Evolutionary conservation across 495 filamentous ascomycete species (phyloP).

Genomic region (Cairneyella variabilis): DNA sequence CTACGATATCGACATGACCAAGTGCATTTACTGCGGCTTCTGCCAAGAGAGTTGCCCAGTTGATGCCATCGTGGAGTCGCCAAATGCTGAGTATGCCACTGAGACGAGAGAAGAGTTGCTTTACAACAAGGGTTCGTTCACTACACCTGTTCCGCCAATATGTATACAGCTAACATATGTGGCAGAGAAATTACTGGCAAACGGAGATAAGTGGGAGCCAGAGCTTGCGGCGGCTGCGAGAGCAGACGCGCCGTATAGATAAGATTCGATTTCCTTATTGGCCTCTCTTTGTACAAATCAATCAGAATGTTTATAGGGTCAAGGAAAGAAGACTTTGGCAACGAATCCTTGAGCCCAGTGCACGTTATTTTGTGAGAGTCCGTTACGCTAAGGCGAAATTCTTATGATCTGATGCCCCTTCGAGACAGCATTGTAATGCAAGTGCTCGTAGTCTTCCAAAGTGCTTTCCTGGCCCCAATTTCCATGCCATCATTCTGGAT

Average conservation of each 20-base stretch:
- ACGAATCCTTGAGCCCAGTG: neutral
- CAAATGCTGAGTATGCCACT: slow-evolving; percentile 96
- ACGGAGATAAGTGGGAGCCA: slow-evolving; percentile 98
- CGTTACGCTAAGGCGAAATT: no score
- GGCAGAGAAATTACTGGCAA: slow-evolving; percentile 46
- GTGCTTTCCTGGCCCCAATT: no score
- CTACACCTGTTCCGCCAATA: neutral
- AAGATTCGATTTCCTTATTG: slow-evolving; percentile 27
- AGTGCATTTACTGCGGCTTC: slow-evolving; percentile 99
- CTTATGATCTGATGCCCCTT: no score
- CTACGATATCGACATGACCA: slow-evolving; percentile 99
- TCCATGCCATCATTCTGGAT: no score
- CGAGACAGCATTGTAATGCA: no score
- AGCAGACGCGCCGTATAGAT: slow-evolving; percentile 87
- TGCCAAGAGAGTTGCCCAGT: slow-evolving; percentile 99
- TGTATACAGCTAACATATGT: neutral
- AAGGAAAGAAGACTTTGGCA: slow-evolving; percentile 4
- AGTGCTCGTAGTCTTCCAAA: no score
- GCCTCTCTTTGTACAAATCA: slow-evolving; percentile 7
- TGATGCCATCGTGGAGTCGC: slow-evolving; percentile 94
- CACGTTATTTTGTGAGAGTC: no score
- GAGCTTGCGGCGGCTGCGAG: slow-evolving; percentile 88
- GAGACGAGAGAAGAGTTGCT: slow-evolving; percentile 95
- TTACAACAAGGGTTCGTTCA: slow-evolving; percentile 70
- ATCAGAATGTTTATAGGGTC: slow-evolving; percentile 5